Conservation (phyloP, 352 stramenopile species). For the Phytopythium cucurbitacearum region DNA sequence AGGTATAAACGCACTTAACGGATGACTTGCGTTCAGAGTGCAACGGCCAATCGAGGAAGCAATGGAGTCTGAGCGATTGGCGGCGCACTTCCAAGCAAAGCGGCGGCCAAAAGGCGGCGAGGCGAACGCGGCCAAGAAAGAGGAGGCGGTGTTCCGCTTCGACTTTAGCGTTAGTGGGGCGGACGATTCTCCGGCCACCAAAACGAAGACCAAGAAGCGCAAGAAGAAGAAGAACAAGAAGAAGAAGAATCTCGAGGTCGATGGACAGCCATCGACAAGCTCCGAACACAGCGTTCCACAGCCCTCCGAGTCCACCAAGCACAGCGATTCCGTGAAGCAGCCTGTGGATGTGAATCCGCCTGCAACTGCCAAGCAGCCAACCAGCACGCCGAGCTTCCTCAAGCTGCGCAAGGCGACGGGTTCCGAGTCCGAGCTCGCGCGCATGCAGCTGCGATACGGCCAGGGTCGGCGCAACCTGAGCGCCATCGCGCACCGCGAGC, state of each 20-base stretch:
- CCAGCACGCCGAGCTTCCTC: slow-evolving; percentile 24
- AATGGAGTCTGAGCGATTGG: slow-evolving; percentile 19
- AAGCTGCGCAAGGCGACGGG: slow-evolving; percentile 58
- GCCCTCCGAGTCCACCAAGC: too few species aligned
- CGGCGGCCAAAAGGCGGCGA: slow-evolving; percentile 19
- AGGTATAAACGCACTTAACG: background rate
- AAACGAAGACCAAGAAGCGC: slow-evolving; percentile 19
- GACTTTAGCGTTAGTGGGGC: slow-evolving; percentile 28
- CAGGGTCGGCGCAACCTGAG: slow-evolving; percentile 49
- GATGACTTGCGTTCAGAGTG: slow-evolving; percentile 2
- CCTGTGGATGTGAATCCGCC: too few species aligned
- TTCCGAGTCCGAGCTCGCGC: slow-evolving; percentile 59
- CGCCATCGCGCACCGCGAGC: slow-evolving; percentile 43
- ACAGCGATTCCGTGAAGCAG: too few species aligned
- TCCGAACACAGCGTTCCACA: too few species aligned
- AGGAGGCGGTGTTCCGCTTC: slow-evolving; percentile 42
- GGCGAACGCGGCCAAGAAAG: slow-evolving; percentile 11
- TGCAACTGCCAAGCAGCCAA: background rate
- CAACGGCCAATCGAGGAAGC: slow-evolving; percentile 11
- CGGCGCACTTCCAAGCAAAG: slow-evolving; percentile 49
- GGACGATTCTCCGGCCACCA: background rate
- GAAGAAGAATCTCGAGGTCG: slow-evolving; percentile 1
- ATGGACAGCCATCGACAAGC: background rate
- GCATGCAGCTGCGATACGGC: slow-evolving; percentile 72
- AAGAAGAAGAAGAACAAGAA: slow-evolving; percentile 28